A percentile compares a stretch with the other conserved stretches of the same genome.
These are phyloP conservation scores for Hygrocybe coccinea DNA, from an alignment of 768 basidiomycete genomes.

Conservation along the genomic window DNA sequence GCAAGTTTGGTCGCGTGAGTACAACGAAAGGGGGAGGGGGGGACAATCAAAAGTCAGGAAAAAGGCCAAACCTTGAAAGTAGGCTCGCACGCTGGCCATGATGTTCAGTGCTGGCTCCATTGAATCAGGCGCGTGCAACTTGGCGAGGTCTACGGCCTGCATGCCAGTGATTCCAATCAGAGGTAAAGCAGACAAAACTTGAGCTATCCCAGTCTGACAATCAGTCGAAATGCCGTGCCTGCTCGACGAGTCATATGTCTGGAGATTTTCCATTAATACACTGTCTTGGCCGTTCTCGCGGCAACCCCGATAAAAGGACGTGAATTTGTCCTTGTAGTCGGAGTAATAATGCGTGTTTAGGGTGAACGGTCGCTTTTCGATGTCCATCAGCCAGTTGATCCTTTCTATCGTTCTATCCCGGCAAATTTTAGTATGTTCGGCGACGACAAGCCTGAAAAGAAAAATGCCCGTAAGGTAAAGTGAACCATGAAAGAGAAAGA, in stretches of 20 bases:
- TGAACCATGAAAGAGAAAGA: neutral
- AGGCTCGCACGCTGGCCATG: slow-evolving; percentile 69
- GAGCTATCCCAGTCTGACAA: slow-evolving; percentile 23
- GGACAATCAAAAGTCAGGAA: no score
- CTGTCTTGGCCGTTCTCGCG: slow-evolving; percentile 31
- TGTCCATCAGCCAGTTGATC: slow-evolving; percentile 44
- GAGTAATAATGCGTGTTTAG: slow-evolving; percentile 48
- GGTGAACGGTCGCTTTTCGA: slow-evolving; percentile 48
- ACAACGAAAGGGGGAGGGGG: no score
- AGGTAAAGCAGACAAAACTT: slow-evolving; percentile 33
- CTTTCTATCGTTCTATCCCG: slow-evolving; percentile 34
- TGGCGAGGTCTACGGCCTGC: slow-evolving; percentile 41
- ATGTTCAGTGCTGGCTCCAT: slow-evolving; percentile 55
- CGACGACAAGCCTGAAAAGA: slow-evolving; percentile 42
- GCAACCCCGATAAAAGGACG: slow-evolving; percentile 43
- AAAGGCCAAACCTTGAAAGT: slow-evolving; percentile 72
- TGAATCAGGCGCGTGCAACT: slow-evolving; percentile 46
- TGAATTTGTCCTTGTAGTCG: slow-evolving; percentile 44
- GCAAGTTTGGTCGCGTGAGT: slow-evolving; percentile 1
- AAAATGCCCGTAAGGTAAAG: neutral
- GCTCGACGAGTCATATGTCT: neutral
- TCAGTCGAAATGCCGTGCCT: neutral
- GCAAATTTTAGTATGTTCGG: slow-evolving; percentile 46
- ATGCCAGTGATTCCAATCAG: slow-evolving; percentile 37
- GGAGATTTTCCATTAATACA: slow-evolving; percentile 24